Conservation (phyloP, 176 grass and related monocot genomes). For the Tillandsia fasciculata region DNA sequence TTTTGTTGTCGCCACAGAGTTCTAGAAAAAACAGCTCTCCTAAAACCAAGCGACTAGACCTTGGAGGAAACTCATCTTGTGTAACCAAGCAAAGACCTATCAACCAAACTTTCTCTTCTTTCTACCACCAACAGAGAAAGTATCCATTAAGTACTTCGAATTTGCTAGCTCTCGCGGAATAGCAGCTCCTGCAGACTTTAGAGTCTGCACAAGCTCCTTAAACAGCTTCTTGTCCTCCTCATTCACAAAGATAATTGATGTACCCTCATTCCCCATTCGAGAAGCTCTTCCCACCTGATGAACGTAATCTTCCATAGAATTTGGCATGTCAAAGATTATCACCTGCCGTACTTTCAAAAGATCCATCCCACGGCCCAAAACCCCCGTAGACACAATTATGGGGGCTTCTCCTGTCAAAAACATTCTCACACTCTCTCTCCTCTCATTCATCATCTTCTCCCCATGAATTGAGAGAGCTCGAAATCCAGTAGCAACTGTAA, state of each 20-base stretch:
- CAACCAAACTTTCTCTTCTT: constrained; percentile 61
- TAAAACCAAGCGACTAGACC: too few relatives aligned
- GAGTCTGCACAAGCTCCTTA: constrained; percentile 52
- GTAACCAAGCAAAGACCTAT: constrained; percentile 8
- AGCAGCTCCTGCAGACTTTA: constrained; percentile 56
- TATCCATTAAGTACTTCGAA: constrained; percentile 35
- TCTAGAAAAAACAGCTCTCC: too few relatives aligned
- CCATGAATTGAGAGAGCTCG: constrained; percentile 77
- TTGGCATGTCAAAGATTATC: constrained; percentile 91
- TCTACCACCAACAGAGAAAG: constrained; percentile 20
- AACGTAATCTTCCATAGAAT: constrained; percentile 80
- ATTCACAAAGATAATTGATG: constrained; percentile 66
- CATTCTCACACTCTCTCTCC: constrained; percentile 73
- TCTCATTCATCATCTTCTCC: constrained; percentile 80
- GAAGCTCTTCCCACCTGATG: constrained; percentile 88
- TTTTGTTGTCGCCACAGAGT: too few relatives aligned
- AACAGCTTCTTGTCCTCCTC: constrained; percentile 77
- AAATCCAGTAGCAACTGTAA: constrained; percentile 62
- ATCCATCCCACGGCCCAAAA: constrained; percentile 82
- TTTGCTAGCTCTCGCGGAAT: constrained; percentile 59
- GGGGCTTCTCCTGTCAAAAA: constrained; percentile 73
- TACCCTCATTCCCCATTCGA: constrained; percentile 66
- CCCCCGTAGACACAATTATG: constrained; percentile 64
- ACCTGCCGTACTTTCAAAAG: constrained; percentile 66
- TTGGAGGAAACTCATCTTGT: too few relatives aligned